Evolutionary conservation across 306 rosid genomes (phyloP), one percentile per base, ranked within the genome.

Genomic region (Malus sylvestris): DNA sequence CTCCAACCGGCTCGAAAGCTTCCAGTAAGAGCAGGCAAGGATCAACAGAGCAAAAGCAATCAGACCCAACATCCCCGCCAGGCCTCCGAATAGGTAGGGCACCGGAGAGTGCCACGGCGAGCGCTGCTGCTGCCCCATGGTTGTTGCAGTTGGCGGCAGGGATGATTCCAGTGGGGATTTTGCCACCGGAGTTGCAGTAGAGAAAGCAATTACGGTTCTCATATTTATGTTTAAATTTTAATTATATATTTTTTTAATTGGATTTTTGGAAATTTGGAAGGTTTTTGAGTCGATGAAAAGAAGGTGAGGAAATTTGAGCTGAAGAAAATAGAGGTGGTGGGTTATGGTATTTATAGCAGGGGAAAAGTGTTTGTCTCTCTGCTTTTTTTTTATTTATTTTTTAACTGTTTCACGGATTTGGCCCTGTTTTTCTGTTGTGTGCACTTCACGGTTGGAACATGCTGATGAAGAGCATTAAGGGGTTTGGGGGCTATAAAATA

Each of bases 61-160:
- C 20, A 95, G 82, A 32, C 96, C 92, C 23, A 92, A 66, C 99
- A 92, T 95, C 35, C 97, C 96, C 0, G 93, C 96, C 0, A 95
- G 81, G 7, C 99, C 97, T 38, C 99, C 99, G 44, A 92, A 92
- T 8, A 95, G 87, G 79, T 91, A 95, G 3, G 97, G 99, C 63
- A 95, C 83, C 8, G 97, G 99, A 35, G 97, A 95, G 87, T 90
- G 97, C 97, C 99, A 92, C 1, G 96, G 86, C 0, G 91, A 86
- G 20, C 68, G 85, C 55, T 15, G 45, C 55, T 49, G 45, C 19
- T 73, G 85, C 22, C 42, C 49, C 23, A 42, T 23, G 3, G 88
- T 66, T 32, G 55, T 51, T 15, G 61, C 76, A 0, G 83, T 53
- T 20, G 79, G 81, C 23, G 78, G 53, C 35, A 62, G 18, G 4